A percentile compares a stretch with the other conserved stretches of the same genome.
These are phyloP conservation scores for Maudiozyma saulgeensis DNA, from an alignment of 805 yeast species.

Conservation along the genomic window DNA sequence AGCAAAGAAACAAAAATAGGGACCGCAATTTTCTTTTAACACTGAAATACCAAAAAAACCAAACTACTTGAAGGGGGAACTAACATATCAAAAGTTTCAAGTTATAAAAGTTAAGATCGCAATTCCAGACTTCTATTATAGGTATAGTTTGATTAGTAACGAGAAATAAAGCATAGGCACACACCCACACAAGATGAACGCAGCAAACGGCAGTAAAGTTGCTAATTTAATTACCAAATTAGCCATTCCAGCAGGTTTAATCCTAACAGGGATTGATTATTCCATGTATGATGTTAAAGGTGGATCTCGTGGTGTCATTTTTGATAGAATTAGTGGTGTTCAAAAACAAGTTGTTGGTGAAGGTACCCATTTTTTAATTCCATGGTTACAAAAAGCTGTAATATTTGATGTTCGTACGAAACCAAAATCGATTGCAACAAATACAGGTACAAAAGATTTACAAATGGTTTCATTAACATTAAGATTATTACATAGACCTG, in stretches of 20 bases:
- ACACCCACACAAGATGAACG: not conserved
- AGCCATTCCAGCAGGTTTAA: slow-evolving; percentile 65
- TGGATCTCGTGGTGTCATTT: slow-evolving; percentile 90
- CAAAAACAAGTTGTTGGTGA: slow-evolving; percentile 85
- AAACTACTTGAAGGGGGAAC: too few species aligned
- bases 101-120: too few species aligned
- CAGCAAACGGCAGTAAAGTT: slow-evolving; percentile 9
- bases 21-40: too few species aligned
- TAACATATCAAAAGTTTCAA: too few species aligned
- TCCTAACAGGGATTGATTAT: slow-evolving; percentile 63
- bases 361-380: slow-evolving; percentile 90
- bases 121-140: too few species aligned
- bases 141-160: too few species aligned
- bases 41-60: too few species aligned
- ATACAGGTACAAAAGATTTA: slow-evolving; percentile 94
- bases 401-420: slow-evolving; percentile 89
- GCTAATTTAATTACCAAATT: slow-evolving; percentile 30
- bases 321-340: slow-evolving; percentile 86
- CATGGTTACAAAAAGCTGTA: slow-evolving; percentile 92
- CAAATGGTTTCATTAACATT: slow-evolving; percentile 91
- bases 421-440: slow-evolving; percentile 86
- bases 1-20: too few species aligned
- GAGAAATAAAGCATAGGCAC: too few species aligned
- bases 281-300: slow-evolving; percentile 93
- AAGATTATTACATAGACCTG: slow-evolving; percentile 91